Evolutionary conservation across 768 basidiomycete genomes (phyloP), one percentile per base, ranked within the genome.

Genomic region (Collybiopsis confluens): DNA sequence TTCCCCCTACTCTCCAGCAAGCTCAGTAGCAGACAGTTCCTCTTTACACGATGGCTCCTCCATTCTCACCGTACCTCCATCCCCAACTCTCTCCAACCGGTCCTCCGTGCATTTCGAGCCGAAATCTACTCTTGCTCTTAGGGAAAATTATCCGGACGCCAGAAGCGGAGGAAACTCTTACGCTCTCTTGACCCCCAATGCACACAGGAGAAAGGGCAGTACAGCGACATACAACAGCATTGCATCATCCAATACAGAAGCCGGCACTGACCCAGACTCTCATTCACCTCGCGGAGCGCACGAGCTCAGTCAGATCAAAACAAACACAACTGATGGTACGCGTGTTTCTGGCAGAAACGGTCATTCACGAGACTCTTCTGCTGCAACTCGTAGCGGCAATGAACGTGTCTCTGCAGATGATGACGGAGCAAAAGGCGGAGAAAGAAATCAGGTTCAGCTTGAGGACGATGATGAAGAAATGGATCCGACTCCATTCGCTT

Each of bases 401-500:
- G 51, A 54, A 28, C 43, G 59, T 28, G 45, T 41, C 7, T 37
- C 27, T 27, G 15, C 41, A 15, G 57, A 56, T 15, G 48, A 58
- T 1, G 52, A 49, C 15, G 57, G 50, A 6, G 52, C 41, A 20
- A 40, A 58, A 15, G 65, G 56, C 40, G 59, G 54, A 15, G 62
- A 48, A 42, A 57, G 56, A 33, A 55, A 50, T 16, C 58, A 61
- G 16, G 61, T 56, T 21, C 59, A 56, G 28, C 11, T 69, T 7
- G 67, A 69, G 24, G 55, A 61, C 6, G 73, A 76, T 56, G 77
- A 80, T 57, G 64, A 69, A 16, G 74, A 76, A 54, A 61, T 56
- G 3, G 79, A 94, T 64, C 81, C 86, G 1, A 68, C 79, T 1
- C 90, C 92, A 0, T 97, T 96, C 68, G 65, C 63, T 10, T 85